A percentile compares a stretch with the other conserved stretches of the same genome.
Evolutionary conservation across 2,329 filamentous ascomycete species (phyloP).

Genomic region (Phialocephala sp.): DNA sequence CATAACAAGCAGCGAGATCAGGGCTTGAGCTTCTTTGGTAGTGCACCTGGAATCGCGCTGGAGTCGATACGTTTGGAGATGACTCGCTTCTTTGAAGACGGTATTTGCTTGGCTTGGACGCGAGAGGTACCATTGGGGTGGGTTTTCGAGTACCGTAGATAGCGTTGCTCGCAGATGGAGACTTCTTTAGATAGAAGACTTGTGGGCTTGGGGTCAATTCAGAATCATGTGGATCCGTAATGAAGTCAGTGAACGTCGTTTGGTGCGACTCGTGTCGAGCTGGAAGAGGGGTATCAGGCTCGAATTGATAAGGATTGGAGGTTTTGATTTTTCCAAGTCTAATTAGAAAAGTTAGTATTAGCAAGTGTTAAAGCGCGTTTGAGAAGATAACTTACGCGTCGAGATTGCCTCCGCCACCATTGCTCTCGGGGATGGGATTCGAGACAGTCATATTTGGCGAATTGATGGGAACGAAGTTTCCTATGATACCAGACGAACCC

Average conservation of each 20-base stretch:
- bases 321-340: slow-evolving; percentile 21
- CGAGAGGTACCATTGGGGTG: slow-evolving; percentile 1
- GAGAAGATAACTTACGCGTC: slow-evolving; percentile 18
- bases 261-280: slow-evolving; percentile 22
- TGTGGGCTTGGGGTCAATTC: slow-evolving; percentile 23
- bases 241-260: slow-evolving; percentile 38
- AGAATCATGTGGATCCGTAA: slow-evolving; percentile 12
- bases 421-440: not conserved
- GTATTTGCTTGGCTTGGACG: slow-evolving; percentile 14
- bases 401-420: not conserved
- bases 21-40: slow-evolving; percentile 18
- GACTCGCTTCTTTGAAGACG: slow-evolving; percentile 34
- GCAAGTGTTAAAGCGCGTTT: not conserved
- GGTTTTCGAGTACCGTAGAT: slow-evolving; percentile 14
- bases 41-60: slow-evolving; percentile 17
- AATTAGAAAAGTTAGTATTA: not conserved
- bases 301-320: slow-evolving; percentile 38
- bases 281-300: slow-evolving; percentile 34
- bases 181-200: slow-evolving; percentile 33
- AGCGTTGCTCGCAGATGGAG: slow-evolving; percentile 32
- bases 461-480: slow-evolving; percentile 37
- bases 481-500: slow-evolving; percentile 33
- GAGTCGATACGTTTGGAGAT: slow-evolving; percentile 28
- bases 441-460: slow-evolving; percentile 15
- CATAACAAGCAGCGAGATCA: slow-evolving; percentile 16